Evolutionary conservation across 1,284 basidiomycete genomes (phyloP), one percentile per base, ranked within the genome.

Genomic region (Ganoderma sinense): DNA sequence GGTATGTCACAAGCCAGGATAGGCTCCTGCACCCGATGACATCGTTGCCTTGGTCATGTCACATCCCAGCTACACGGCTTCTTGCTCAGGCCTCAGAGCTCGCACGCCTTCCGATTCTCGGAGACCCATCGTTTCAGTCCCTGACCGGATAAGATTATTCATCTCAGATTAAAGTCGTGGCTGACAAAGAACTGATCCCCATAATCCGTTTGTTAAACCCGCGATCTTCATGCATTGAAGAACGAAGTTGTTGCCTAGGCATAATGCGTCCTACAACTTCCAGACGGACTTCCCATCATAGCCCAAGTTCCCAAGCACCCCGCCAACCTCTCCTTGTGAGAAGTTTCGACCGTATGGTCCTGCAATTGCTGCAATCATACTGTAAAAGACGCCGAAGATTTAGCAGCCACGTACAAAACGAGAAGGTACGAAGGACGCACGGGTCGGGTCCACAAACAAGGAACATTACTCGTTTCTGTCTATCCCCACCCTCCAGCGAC

Each of bases 391-490:
- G 23, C 26, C 58, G 55, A 69, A 61, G n/a, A n/a, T n/a, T 18
- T 23, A 3, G 70, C 18, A 73, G 67, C 33, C 65, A 33, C 23
- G 33, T 51, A 59, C 58, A 53, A 51, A 33, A 61, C 10, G 43
- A 48, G 61, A 53, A 45, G 56, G 62, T 29, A 62, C 63, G 61
- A 40, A 8, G 39, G n/a, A 84, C 92, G 79, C 80, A 94, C 93
- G 85, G 84, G 69, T 94, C 91, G 29, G 94, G 94, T 39, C 94
- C 94, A 79, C 93, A 95, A 1, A 95, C 86, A 8, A 94, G 80
- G 75, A 94, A 89, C 65, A 94, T 80, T 5, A 86, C 83, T 69
- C 83, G 88, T 74, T 79, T 82, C 29, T 56, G 53, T 11, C 65
- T 65, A 18, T 80, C 72, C 41, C 66, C 64, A 45, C 55, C 65